A percentile compares a stretch with the other conserved stretches of the same genome.
Evolutionary conservation across 257 asterid genomes (phyloP).

Genomic region (Salvia hispanica): DNA sequence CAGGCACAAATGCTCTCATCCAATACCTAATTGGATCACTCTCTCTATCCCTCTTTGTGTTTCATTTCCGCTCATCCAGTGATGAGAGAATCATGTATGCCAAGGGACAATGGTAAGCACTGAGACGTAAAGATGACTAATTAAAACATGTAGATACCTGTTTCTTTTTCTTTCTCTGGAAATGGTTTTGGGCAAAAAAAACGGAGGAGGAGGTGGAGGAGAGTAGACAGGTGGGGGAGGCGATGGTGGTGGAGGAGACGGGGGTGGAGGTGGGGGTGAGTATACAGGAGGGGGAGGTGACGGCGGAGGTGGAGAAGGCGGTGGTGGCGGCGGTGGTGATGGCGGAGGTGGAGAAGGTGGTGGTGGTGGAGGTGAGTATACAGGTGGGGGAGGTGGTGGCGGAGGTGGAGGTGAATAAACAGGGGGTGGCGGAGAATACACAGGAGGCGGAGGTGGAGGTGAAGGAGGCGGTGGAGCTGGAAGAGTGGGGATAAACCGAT

Average conservation of each 20-base stretch:
- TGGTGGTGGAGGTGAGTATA: constrained; percentile 31
- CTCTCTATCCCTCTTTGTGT: background rate
- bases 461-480: constrained; percentile 68
- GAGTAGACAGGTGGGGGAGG: constrained; percentile 39
- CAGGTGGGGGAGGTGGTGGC: constrained; percentile 30
- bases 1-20: constrained; percentile 41
- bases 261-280: constrained; percentile 30
- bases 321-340: constrained; percentile 29
- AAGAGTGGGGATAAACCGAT: constrained; percentile 59
- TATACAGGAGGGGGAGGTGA: constrained; percentile 30
- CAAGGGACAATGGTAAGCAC: constrained; percentile 34
- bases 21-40: constrained; percentile 33
- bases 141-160: constrained; percentile 45
- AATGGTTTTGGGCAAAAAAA: constrained; percentile 64
- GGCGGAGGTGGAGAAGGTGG: constrained; percentile 32
- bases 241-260: constrained; percentile 42
- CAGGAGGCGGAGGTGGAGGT: constrained; percentile 38
- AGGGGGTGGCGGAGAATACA: constrained; percentile 37
- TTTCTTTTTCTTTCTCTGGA: constrained; percentile 25
- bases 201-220: constrained; percentile 28
- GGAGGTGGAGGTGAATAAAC: constrained; percentile 36
- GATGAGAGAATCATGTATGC: constrained; percentile 49
- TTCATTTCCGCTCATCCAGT: constrained; percentile 36
- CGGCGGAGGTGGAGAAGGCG: constrained; percentile 8
- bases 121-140: constrained; percentile 38